Percentiles rank a stretch among this genome's conserved stretches.
These are phyloP conservation scores for Nemania sp. DNA, from an alignment of 2,329 filamentous ascomycete species.

Conservation along the genomic window DNA sequence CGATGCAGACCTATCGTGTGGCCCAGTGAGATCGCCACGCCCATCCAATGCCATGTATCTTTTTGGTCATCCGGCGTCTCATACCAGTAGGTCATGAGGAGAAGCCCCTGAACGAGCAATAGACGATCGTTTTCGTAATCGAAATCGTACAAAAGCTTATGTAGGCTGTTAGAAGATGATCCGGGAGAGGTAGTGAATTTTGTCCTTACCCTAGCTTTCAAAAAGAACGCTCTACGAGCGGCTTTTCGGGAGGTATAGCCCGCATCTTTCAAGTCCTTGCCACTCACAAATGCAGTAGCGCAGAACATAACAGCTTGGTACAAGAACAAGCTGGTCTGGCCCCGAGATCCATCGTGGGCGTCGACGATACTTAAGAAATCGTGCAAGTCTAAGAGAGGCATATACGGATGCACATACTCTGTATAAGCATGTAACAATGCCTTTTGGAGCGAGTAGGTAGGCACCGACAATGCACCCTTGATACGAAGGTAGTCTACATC, in stretches of 20 bases:
- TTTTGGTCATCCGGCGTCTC: slow-evolving; percentile 96
- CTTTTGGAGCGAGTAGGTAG: slow-evolving; percentile 70
- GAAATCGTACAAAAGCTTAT: slow-evolving; percentile 84
- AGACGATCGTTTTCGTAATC: slow-evolving; percentile 93
- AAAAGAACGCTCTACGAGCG: slow-evolving; percentile 86
- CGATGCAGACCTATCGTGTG: slow-evolving; percentile 93
- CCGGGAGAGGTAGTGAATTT: slow-evolving; percentile 10
- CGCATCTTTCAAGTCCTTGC: slow-evolving; percentile 72
- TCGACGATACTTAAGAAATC: slow-evolving; percentile 64
- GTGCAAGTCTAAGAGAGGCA: slow-evolving; percentile 79
- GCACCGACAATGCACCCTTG: slow-evolving; percentile 83
- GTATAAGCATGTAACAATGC: slow-evolving; percentile 81
- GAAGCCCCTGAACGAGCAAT: slow-evolving; percentile 81
- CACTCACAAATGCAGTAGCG: slow-evolving; percentile 84
- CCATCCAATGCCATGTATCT: slow-evolving; percentile 99
- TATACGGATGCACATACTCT: slow-evolving; percentile 90
- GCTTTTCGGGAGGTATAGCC: slow-evolving; percentile 79
- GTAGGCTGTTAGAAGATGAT: slow-evolving; percentile 21
- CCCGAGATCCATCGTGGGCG: slow-evolving; percentile 67
- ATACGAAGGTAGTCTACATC: slow-evolving; percentile 81
- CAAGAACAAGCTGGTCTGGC: slow-evolving; percentile 78
- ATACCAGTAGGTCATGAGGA: slow-evolving; percentile 97
- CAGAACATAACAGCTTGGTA: slow-evolving; percentile 97
- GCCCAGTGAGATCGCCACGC: slow-evolving; percentile 87
- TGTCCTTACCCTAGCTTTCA: slow-evolving; percentile 75